These are phyloP conservation scores for Trichoderma erinaceum DNA, from an alignment of 495 filamentous ascomycete species.

Conservation along the genomic window DNA sequence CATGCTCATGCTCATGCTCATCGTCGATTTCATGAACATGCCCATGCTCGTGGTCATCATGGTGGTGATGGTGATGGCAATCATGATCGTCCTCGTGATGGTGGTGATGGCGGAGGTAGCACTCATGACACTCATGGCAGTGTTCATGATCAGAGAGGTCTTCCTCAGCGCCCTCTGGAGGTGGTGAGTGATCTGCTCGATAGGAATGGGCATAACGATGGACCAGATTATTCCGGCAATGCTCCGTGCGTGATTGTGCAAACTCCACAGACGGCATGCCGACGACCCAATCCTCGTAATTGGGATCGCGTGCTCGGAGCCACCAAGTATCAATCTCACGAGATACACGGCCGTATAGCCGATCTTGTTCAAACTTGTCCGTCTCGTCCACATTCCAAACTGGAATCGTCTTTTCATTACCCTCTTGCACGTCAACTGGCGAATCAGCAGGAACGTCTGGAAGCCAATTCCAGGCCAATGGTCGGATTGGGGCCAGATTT, in stretches of 20 bases:
- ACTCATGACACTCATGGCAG: conserved; percentile 18
- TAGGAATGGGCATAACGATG: conserved; percentile 42
- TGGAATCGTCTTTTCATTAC: conserved; percentile 30
- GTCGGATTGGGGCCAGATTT: conserved; percentile 29
- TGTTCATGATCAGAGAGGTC: conserved; percentile 15
- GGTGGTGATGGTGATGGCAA: conserved; percentile 47
- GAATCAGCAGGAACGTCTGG: conserved; percentile 27
- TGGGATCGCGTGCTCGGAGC: conserved; percentile 46
- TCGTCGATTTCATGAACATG: not conserved
- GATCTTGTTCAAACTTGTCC: conserved; percentile 47
- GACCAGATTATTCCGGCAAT: conserved; percentile 42
- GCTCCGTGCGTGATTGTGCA: conserved; percentile 42
- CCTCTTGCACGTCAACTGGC: conserved; percentile 28
- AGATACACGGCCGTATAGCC: conserved; percentile 47
- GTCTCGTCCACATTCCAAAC: conserved; percentile 39
- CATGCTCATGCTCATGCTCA: conserved; percentile 8
- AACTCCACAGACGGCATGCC: conserved; percentile 47
- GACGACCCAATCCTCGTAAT: conserved; percentile 47
- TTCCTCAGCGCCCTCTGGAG: conserved; percentile 26
- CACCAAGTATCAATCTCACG: conserved; percentile 54
- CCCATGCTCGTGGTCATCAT: conserved; percentile 36
- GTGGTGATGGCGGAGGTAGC: conserved; percentile 9
- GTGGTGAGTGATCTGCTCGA: conserved; percentile 29
- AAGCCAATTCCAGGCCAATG: conserved; percentile 39
- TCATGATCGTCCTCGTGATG: conserved; percentile 26